A percentile compares a stretch with the other conserved stretches of the same genome.
These are phyloP conservation scores for Podospora bellae-mahoneyi DNA, from an alignment of 495 filamentous ascomycete species.

Conservation along the genomic window DNA sequence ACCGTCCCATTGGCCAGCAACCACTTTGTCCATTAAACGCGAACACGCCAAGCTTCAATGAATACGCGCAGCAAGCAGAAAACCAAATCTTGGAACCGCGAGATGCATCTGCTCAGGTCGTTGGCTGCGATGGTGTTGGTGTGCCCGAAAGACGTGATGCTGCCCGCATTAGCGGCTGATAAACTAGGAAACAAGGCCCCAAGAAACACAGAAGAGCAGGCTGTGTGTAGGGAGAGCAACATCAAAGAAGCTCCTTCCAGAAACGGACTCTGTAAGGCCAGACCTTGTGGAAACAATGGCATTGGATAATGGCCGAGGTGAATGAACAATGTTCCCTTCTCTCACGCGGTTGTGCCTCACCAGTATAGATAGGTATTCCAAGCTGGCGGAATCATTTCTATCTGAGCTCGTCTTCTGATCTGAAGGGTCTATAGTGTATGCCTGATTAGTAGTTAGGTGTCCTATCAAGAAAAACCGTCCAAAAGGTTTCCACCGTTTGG, in stretches of 20 bases:
- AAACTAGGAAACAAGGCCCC: constrained; percentile 17
- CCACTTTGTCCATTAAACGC: constrained; percentile 33
- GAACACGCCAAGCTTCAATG: constrained; percentile 29
- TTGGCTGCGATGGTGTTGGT: constrained; percentile 15
- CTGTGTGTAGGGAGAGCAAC: not conserved
- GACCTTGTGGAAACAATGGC: not conserved
- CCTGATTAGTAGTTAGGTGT: not conserved
- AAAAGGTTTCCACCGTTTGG: too few species aligned
- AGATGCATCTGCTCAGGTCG: constrained; percentile 9
- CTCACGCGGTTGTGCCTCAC: not conserved
- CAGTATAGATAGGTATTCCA: not conserved
- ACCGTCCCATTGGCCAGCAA: constrained; percentile 10
- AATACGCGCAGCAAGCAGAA: constrained; percentile 32
- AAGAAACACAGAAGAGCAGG: not conserved
- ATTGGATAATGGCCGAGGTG: not conserved
- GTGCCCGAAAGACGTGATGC: constrained; percentile 23
- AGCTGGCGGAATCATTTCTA: not conserved
- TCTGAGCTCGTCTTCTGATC: not conserved
- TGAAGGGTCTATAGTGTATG: not conserved
- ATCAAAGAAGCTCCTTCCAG: constrained; percentile 1
- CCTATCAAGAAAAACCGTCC: not conserved
- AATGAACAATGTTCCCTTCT: not conserved
- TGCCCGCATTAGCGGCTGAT: constrained; percentile 33
- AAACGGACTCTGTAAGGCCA: not conserved
- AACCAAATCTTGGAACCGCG: constrained; percentile 28